Conservation (phyloP, 805 yeast genomes). For the Metschnikowia rubicola region DNA sequence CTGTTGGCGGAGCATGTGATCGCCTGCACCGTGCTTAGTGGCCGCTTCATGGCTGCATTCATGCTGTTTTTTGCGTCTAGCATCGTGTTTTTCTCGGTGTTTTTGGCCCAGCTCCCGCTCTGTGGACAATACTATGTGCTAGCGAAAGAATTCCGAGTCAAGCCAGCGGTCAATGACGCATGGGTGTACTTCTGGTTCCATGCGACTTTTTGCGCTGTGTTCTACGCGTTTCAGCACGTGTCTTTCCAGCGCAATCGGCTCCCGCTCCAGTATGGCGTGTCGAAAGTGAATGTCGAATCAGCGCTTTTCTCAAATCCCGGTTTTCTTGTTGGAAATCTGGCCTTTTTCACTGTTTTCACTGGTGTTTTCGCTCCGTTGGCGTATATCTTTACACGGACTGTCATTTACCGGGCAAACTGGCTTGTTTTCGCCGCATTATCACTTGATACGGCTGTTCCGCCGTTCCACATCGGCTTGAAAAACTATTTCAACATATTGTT, state of each 20-base stretch:
- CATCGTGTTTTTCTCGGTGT: slow-evolving; percentile 21
- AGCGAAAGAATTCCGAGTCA: slow-evolving; percentile 38
- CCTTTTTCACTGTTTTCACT: slow-evolving; percentile 28
- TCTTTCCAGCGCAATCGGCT: slow-evolving; percentile 55
- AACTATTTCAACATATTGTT: slow-evolving; percentile 28
- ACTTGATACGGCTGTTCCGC: slow-evolving; percentile 42
- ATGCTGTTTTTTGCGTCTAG: slow-evolving; percentile 7
- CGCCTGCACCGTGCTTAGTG: slow-evolving; percentile 14
- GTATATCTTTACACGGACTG: slow-evolving; percentile 38
- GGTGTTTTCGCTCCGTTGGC: slow-evolving; percentile 35
- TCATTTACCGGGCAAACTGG: slow-evolving; percentile 38
- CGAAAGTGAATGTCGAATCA: slow-evolving; percentile 38
- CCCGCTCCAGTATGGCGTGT: slow-evolving; percentile 37
- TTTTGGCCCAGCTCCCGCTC: slow-evolving; percentile 27
- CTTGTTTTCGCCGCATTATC: slow-evolving; percentile 26
- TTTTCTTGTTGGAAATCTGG: slow-evolving; percentile 36
- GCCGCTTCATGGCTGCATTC: slow-evolving; percentile 17
- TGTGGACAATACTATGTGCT: slow-evolving; percentile 24
- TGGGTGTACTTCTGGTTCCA: slow-evolving; percentile 51
- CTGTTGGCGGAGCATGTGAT: slow-evolving; percentile 32
- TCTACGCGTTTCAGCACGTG: slow-evolving; percentile 51
- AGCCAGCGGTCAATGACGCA: slow-evolving; percentile 38
- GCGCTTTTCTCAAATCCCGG: slow-evolving; percentile 26
- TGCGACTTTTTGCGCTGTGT: slow-evolving; percentile 35
- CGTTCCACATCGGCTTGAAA: slow-evolving; percentile 17